phyloP scores from a whole-genome alignment of 768 basidiomycete genomes.

The Tricholomella constricta region DNA sequence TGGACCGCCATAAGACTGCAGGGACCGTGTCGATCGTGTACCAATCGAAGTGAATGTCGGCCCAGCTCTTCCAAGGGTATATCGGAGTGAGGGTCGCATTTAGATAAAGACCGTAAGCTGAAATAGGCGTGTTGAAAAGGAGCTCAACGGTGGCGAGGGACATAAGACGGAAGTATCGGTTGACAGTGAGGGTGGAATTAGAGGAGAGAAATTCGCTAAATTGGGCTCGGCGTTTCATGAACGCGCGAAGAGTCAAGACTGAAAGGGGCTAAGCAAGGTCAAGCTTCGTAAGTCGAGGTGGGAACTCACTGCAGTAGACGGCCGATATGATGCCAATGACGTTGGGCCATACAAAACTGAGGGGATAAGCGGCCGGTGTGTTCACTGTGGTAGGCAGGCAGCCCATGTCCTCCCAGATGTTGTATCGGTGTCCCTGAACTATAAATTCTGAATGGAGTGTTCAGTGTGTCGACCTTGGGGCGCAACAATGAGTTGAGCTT shows the following conservation, averaged over 20 bases:
- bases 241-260: conserved; percentile 36
- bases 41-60: conserved; percentile 52
- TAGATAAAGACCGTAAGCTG: conserved; percentile 30
- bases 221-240: conserved; percentile 37
- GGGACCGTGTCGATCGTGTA: conserved; percentile 41
- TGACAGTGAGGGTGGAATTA: conserved; percentile 37
- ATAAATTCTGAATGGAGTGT: conserved; percentile 39
- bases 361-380: conserved; percentile 34
- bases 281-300: neutral
- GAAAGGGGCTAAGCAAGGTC: neutral
- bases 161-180: conserved; percentile 56
- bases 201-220: conserved; percentile 40
- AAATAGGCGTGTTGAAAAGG: conserved; percentile 40
- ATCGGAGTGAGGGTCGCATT: conserved; percentile 23
- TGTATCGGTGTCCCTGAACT: conserved; percentile 46
- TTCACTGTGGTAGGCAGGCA: conserved; percentile 42
- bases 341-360: conserved; percentile 40
- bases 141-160: conserved; percentile 41
- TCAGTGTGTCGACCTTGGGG: neutral
- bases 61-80: conserved; percentile 49
- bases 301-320: conserved; percentile 39
- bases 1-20: conserved; percentile 36
- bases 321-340: conserved; percentile 40
- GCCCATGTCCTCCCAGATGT: conserved; percentile 49
- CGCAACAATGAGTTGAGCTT: neutral